phyloP scores from a whole-genome alignment of 768 basidiomycete genomes.

The Leccinum disarticulatum region DNA sequence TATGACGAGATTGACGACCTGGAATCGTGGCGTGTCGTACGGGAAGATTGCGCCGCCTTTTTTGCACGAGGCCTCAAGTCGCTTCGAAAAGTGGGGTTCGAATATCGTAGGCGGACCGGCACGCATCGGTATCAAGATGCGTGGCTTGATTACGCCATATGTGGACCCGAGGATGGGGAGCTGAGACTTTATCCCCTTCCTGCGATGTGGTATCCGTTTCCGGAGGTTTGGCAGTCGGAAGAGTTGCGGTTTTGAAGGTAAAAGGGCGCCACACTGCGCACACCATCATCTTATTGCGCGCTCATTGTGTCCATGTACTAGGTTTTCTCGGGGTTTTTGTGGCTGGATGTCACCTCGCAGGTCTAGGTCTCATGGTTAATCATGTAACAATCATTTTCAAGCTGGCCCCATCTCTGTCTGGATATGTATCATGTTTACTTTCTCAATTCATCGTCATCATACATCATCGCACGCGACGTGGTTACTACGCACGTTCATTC shows the following conservation, averaged over 20 bases:
- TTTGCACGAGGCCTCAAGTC: slow-evolving; percentile 34
- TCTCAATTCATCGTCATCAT: slow-evolving; percentile 10
- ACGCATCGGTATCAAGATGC: slow-evolving; percentile 37
- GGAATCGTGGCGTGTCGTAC: slow-evolving; percentile 33
- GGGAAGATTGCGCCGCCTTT: slow-evolving; percentile 28
- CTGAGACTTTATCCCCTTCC: slow-evolving; percentile 25
- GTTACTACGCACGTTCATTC: slow-evolving; percentile 15
- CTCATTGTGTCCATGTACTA: neutral
- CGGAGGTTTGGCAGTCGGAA: slow-evolving; percentile 35
- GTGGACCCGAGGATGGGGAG: slow-evolving; percentile 21
- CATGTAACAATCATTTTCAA: slow-evolving; percentile 12
- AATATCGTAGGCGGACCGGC: slow-evolving; percentile 37
- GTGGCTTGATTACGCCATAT: slow-evolving; percentile 35
- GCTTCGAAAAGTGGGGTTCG: slow-evolving; percentile 34
- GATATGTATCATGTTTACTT: slow-evolving; percentile 9
- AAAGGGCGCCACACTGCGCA: neutral
- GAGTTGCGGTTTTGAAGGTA: slow-evolving; percentile 22
- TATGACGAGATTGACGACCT: slow-evolving; percentile 33
- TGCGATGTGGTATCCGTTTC: slow-evolving; percentile 34
- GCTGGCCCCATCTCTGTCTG: slow-evolving; percentile 1
- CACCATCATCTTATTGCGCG: neutral
- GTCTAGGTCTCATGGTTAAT: slow-evolving; percentile 19
- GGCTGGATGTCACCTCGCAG: slow-evolving; percentile 14
- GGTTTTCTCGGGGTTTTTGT: slow-evolving; percentile 5
- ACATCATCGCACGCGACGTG: slow-evolving; percentile 18